phyloP scores from a whole-genome alignment of 2,329 filamentous ascomycete genomes.

The Botrytis medusae region DNA sequence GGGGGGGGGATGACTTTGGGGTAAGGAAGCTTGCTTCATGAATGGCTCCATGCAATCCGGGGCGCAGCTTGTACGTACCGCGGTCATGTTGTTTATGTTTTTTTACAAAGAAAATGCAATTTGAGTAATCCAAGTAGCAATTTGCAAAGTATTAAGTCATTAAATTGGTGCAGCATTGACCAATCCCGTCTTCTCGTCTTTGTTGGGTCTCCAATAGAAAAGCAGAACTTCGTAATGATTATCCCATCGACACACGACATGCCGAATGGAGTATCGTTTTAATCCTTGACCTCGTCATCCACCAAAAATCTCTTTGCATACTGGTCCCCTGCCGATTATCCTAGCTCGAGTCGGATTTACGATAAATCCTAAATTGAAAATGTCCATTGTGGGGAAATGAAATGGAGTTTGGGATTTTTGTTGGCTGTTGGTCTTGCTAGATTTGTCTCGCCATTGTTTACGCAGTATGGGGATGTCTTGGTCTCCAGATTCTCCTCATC shows the following conservation, averaged over 20 bases:
- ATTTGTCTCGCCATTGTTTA: neutral
- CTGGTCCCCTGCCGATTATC: neutral
- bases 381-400: conserved; percentile 14
- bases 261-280: conserved; percentile 7
- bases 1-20: neutral
- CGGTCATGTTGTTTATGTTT: neutral
- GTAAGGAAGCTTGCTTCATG: neutral
- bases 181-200: conserved; percentile 2
- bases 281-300: neutral
- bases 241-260: neutral
- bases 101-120: neutral
- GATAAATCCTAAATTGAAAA: neutral
- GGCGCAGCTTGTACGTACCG: neutral
- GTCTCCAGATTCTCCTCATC: neutral
- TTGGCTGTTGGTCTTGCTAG: neutral
- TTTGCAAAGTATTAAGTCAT: neutral
- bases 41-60: neutral
- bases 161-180: neutral
- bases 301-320: neutral
- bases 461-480: neutral
- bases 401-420: neutral
- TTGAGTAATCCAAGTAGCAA: neutral
- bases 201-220: conserved; percentile 3
- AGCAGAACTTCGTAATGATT: neutral
- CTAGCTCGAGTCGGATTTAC: neutral